Evolutionary conservation across 2,329 filamentous ascomycete species (phyloP).

Genomic region (Venturia effusa): DNA sequence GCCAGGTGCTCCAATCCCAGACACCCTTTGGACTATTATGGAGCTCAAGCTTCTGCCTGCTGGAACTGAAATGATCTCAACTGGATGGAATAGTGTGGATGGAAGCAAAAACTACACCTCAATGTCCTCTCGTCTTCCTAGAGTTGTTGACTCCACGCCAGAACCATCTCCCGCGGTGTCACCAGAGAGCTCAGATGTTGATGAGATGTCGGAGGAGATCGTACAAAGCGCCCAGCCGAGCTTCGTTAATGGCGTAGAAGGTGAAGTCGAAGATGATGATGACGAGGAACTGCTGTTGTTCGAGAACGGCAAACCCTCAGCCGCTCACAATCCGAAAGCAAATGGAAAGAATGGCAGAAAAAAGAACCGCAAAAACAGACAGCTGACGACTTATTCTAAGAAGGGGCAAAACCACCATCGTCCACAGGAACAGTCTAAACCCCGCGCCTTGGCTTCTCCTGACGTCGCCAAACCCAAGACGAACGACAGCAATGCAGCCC

Average conservation of each 20-base stretch:
- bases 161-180: not conserved
- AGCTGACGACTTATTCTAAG: slow-evolving; percentile 14
- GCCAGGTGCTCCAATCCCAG: slow-evolving; percentile 48
- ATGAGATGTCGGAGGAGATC: not conserved
- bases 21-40: slow-evolving; percentile 61
- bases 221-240: not conserved
- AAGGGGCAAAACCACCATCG: slow-evolving; percentile 17
- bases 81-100: slow-evolving; percentile 55
- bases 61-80: slow-evolving; percentile 50
- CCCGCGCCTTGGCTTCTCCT: not conserved
- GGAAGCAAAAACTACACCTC: slow-evolving; percentile 48
- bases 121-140: slow-evolving; percentile 35
- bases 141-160: not conserved
- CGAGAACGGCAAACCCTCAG: not conserved
- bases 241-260: not conserved
- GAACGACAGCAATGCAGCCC: slow-evolving; percentile 42
- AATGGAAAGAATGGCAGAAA: slow-evolving; percentile 16
- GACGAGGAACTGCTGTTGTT: not conserved
- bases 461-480: not conserved
- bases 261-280: not conserved
- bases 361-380: slow-evolving; percentile 23
- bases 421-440: slow-evolving; percentile 16
- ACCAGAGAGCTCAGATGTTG: slow-evolving; percentile 4
- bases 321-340: not conserved
- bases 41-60: slow-evolving; percentile 55